Evolutionary conservation across 371 early-diverging fungal species (phyloP), one percentile per base, ranked within the genome.

Genomic region (Rhizopus stolonifer): DNA sequence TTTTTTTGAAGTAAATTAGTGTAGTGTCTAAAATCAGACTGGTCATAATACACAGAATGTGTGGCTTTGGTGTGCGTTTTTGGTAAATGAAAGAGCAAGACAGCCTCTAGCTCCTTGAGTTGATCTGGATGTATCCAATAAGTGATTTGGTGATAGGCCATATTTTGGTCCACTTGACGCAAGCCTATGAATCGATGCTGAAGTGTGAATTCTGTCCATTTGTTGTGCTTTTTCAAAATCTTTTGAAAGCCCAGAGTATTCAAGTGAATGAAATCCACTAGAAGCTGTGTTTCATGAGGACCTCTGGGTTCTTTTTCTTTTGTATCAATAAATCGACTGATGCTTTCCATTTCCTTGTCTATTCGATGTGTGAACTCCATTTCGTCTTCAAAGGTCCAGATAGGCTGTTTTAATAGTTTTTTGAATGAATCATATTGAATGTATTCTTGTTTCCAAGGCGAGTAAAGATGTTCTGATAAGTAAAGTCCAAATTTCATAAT

Each of bases 151-250:
- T 49, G 38, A 49, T 24, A 38, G 23, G 48, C 25, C n/a, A 8
- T 19, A 17, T 17, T 8, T 17, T n/a, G 13, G 15, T 48, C 13
- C n/a, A n/a, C n/a, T n/a, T n/a, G n/a, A n/a, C n/a, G n/a, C 33
- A 31, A 21, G 2, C 33, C 21, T 19, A 19, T 19, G 19, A 32
- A 48, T 48, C 33, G 11, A 48, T 48, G 33, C 21, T 13, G 13
- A 48, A 33, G 86, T 32, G 74, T 67, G 65, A 81, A 85, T 7
- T 78, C 64, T 4, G 77, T 77, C 67, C 67, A 72, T 46, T 93
- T 95, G 72, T 96, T 96, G 63, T 95, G 94, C 67, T 95, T 94
- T 67, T 94, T 94, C 53, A 97, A 69, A 26, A 95, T 90, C 80
- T 93, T 96, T 64, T 91, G 80, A 61, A 96, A 93, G 4, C 92